Percentiles rank a stretch among this genome's conserved stretches.
These are phyloP conservation scores for Nemania abortiva DNA, from an alignment of 2,329 filamentous ascomycete species.

Conservation along the genomic window DNA sequence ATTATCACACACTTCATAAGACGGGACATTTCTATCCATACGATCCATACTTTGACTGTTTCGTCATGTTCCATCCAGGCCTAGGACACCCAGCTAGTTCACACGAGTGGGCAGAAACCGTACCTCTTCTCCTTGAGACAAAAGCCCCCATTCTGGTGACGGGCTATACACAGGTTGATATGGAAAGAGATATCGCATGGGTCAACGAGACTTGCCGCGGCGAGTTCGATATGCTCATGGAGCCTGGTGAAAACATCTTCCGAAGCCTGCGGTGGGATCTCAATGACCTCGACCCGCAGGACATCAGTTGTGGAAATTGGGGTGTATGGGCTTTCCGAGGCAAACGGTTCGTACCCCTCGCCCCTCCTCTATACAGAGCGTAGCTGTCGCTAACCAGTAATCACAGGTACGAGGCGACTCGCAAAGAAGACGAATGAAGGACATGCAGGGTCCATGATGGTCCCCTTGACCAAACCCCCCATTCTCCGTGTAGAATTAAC, in stretches of 20 bases:
- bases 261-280: conserved; percentile 95
- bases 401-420: conserved; percentile 72
- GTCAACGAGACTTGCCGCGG: conserved; percentile 86
- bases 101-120: conserved; percentile 92
- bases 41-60: conserved; percentile 98
- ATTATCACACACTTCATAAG: conserved; percentile 96
- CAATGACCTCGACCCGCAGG: conserved; percentile 94
- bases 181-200: conserved; percentile 93
- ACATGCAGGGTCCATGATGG: conserved; percentile 2
- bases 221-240: conserved; percentile 90
- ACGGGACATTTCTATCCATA: conserved; percentile 92
- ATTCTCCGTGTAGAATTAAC: conserved; percentile 14
- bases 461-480: neutral
- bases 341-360: conserved; percentile 76
- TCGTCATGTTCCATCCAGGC: conserved; percentile 96
- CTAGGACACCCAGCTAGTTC: conserved; percentile 93
- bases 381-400: conserved; percentile 51
- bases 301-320: conserved; percentile 96
- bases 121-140: conserved; percentile 91
- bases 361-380: conserved; percentile 15
- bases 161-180: conserved; percentile 95
- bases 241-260: conserved; percentile 95
- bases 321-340: conserved; percentile 97
- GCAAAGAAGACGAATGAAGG: conserved; percentile 57
- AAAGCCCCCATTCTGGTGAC: conserved; percentile 95